Conservation (phyloP, 2,329 filamentous ascomycete species). For the Botrytis fragariae region DNA sequence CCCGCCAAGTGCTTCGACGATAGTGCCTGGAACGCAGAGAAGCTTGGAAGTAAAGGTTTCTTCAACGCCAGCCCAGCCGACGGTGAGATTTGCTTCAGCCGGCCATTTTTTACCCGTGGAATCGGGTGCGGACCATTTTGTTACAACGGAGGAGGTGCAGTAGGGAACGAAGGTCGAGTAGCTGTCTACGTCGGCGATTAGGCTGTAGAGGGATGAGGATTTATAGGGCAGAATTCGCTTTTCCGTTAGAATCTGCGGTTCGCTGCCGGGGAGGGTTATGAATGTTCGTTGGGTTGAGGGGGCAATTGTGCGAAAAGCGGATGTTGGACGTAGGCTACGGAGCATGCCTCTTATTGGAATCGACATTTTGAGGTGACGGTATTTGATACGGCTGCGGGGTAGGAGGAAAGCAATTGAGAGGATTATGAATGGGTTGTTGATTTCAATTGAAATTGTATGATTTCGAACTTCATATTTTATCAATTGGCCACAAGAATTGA, state of each 20-base stretch:
- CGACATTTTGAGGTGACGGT: slow-evolving; percentile 25
- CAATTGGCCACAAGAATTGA: not conserved
- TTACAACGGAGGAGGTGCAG: slow-evolving; percentile 75
- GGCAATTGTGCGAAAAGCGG: slow-evolving; percentile 25
- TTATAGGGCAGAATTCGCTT: slow-evolving; percentile 75
- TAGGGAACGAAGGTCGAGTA: slow-evolving; percentile 92
- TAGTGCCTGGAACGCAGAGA: slow-evolving; percentile 68
- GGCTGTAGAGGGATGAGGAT: slow-evolving; percentile 67
- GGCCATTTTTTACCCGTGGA: slow-evolving; percentile 56
- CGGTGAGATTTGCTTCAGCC: slow-evolving; percentile 70
- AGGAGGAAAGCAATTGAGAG: not conserved
- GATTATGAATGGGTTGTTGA: not conserved
- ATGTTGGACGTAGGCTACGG: slow-evolving; percentile 27
- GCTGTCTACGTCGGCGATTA: slow-evolving; percentile 84
- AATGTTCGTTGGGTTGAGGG: slow-evolving; percentile 43
- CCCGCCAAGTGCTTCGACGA: slow-evolving; percentile 77
- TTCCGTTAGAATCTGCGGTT: slow-evolving; percentile 65
- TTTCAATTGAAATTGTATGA: not conserved
- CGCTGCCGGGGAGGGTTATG: slow-evolving; percentile 40
- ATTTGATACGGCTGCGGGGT: not conserved
- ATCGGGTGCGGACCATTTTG: slow-evolving; percentile 63
- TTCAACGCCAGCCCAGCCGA: slow-evolving; percentile 80
- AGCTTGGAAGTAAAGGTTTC: slow-evolving; percentile 81
- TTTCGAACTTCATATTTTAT: not conserved
- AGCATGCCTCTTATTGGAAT: slow-evolving; percentile 25